Base-by-base conservation (phyloP, 305 asterid species). In the Rubia peregrina region DNA sequence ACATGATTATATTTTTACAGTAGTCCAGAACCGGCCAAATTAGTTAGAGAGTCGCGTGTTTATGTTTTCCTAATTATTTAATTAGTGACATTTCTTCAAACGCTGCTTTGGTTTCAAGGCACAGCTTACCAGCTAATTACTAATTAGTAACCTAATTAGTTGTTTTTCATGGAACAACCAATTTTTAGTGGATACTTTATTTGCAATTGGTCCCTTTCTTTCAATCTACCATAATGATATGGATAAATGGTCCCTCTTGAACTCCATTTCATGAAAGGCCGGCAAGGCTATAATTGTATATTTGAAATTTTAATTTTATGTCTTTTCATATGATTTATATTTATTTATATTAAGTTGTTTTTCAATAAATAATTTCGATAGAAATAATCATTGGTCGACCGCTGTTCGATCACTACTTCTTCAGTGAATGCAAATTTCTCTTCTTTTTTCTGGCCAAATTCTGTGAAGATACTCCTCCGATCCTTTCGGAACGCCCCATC, bases 141-240 rank as follows among this genome's bases (percentile, higher is more conserved):
- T n/a, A n/a, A n/a, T n/a, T n/a, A n/a, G 9, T 33, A n/a, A 74
- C 43, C 67, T 59, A 59, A 67, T 46, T 59, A 59, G 61, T 33
- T 19, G 48, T 44, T 44, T 12, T 67, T 73, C 30, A 65, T 42
- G 9, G 40, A 59, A 73, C 62, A 56, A 70, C 61, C 55, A 53
- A 24, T 22, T 16, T 51, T n/a, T 13, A 61, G 13, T 40, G 1
- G 26, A 16, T 16, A 19, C 5, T 41, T 22, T 0, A 16, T 26
- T 7, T 2, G 24, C 21, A 61, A 61, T 11, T 61, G 8, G 65
- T 6, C 62, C 62, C 62, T 22, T 56, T 21, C 61, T 55, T 55
- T 48, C 56, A 3, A 0, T 21, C 1, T 56, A 55, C 14, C 16
- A 12, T 17, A 17, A 16, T 51, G 57, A 51, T 51, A 51, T 51